phyloP scores from a whole-genome alignment of 225 moss, liverwort and hornwort species.

The Polytrichum formosum region DNA sequence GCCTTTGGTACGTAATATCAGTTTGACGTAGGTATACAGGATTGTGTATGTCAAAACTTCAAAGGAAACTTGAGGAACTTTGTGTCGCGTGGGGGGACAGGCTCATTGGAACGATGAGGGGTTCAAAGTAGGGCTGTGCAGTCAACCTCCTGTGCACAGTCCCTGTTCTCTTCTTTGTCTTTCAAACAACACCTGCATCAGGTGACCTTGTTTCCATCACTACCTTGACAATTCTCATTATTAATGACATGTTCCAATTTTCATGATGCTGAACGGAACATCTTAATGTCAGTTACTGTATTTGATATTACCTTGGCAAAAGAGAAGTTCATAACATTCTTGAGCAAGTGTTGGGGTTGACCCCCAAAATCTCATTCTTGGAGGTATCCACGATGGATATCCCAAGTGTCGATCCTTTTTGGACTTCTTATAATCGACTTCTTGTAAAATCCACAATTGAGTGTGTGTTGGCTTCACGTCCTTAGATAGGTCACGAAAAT shows the following conservation, averaged over 20 bases:
- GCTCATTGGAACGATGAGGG: slow-evolving; percentile 85
- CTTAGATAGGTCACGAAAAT: too few species aligned
- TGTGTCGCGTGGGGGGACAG: slow-evolving; percentile 23
- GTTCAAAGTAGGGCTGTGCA: slow-evolving; percentile 84
- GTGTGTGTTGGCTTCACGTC: too few species aligned
- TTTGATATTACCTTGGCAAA: too few species aligned
- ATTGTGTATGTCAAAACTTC: background rate
- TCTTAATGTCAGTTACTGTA: too few species aligned
- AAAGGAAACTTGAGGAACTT: background rate
- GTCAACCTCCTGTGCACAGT: slow-evolving; percentile 58
- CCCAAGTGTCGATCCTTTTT: background rate
- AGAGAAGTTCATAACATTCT: background rate
- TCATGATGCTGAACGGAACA: too few species aligned
- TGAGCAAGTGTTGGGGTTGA: background rate
- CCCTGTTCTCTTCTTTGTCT: slow-evolving; percentile 76
- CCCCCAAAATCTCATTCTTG: background rate
- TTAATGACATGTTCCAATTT: too few species aligned
- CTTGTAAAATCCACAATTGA: too few species aligned
- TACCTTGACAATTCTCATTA: too few species aligned
- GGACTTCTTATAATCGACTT: too few species aligned
- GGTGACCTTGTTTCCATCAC: slow-evolving; percentile 29
- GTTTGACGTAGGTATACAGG: background rate
- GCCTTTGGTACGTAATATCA: too few species aligned
- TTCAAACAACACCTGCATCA: slow-evolving; percentile 84
- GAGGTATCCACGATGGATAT: background rate